These are phyloP conservation scores for Scytalidium sp. DNA, from an alignment of 2,329 filamentous ascomycete species.

Conservation along the genomic window DNA sequence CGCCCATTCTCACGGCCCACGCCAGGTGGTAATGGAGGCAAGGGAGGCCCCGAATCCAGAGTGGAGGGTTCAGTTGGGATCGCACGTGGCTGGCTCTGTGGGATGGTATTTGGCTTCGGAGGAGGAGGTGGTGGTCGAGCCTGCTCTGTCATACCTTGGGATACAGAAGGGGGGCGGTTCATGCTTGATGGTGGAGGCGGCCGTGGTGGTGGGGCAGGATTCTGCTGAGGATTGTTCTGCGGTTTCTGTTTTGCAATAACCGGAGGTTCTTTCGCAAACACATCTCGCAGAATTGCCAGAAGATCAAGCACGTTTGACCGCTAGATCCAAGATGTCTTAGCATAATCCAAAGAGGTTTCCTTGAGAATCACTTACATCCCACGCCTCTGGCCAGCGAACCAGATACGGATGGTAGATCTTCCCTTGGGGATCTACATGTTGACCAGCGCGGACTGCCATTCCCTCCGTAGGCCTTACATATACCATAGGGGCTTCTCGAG, in stretches of 20 bases:
- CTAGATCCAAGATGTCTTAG: slow-evolving; percentile 40
- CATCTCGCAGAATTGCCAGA: slow-evolving; percentile 73
- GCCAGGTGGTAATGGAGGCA: slow-evolving; percentile 27
- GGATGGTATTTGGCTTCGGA: slow-evolving; percentile 22
- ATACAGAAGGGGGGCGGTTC: slow-evolving; percentile 38
- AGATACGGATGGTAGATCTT: slow-evolving; percentile 95
- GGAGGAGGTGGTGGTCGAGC: slow-evolving; percentile 29
- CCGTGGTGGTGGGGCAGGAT: slow-evolving; percentile 58
- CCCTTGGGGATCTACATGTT: slow-evolving; percentile 92
- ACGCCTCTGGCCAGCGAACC: slow-evolving; percentile 82
- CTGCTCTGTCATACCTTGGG: slow-evolving; percentile 27
- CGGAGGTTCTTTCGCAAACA: slow-evolving; percentile 94
- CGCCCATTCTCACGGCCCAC: slow-evolving; percentile 11
- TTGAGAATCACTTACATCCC: slow-evolving; percentile 67
- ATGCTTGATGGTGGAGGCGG: slow-evolving; percentile 70
- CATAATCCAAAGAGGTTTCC: background rate
- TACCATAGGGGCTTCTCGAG: slow-evolving; percentile 76
- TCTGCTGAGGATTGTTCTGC: slow-evolving; percentile 35
- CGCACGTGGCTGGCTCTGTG: slow-evolving; percentile 11
- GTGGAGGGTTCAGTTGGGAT: slow-evolving; percentile 5
- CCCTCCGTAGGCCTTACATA: slow-evolving; percentile 86
- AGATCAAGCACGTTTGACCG: slow-evolving; percentile 85
- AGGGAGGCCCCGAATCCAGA: slow-evolving; percentile 25
- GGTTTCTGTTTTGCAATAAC: slow-evolving; percentile 71
- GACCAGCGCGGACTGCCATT: slow-evolving; percentile 87